Evolutionary conservation across 2,329 filamentous ascomycete genomes (phyloP), one percentile per base, ranked within the genome.

Genomic region (Clonostachys rosea): DNA sequence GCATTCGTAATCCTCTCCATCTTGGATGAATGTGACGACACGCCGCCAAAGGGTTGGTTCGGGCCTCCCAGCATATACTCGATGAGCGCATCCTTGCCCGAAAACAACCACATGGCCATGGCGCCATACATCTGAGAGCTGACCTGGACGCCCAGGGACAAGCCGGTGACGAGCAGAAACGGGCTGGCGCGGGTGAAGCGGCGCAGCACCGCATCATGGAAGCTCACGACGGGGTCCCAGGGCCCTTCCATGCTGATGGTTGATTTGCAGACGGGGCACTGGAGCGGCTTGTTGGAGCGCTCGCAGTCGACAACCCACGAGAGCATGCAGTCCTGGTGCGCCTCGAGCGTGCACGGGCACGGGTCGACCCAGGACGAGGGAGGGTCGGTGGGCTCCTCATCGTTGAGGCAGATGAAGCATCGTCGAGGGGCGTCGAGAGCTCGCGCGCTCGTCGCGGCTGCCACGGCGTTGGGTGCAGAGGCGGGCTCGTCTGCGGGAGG

Each of bases 291-390:
- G 63, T 74, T 63, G 61, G 78, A 66, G 49, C 66, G 78, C 67
- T 96, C 91, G 60, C 90, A 81, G 61, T 96, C 90, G n/a, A 89
- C 86, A 16, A 97, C 86, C 91, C 91, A 99, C 58, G 90, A 87
- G 37, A 97, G 75, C 54, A 97, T 77, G 63, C 91, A 96, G 50
- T 83, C 80, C 64, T 97, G 91, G 63, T 99, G 94, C 2, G 91
- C 94, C 47, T 89, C 88, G 37, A 99, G 76, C 12, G 89, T 91
- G 67, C 94, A 99, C 1, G 86, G 87, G 63, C 94, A 99, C 2
- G 94, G 91, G 47, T 87, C 88, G 41, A 89, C 84, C 92, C 94
- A 99, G 47, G 71, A 65, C 42, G 68, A 63, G 5, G 76, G 72
- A 9, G 73, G 59, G 17, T 69, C 64, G 10, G 62, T 66, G 37